Percentiles rank a stretch among this genome's conserved stretches.
Evolutionary conservation across 2,329 filamentous ascomycete species (phyloP).

Genomic region (Claviceps fusiformis): DNA sequence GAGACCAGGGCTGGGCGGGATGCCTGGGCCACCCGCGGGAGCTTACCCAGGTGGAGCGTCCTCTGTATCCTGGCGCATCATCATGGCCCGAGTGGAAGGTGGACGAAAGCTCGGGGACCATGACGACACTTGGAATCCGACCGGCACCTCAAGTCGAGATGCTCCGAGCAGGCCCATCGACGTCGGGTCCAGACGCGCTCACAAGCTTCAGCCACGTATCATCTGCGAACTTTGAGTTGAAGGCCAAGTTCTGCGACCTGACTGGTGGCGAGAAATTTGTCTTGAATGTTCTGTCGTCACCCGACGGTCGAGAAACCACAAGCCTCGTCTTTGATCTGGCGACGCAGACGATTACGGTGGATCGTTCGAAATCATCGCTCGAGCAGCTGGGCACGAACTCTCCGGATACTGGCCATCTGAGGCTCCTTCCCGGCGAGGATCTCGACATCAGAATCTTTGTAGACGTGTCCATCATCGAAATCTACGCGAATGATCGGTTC

Average conservation of each 20-base stretch:
- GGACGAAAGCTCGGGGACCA: constrained; percentile 4
- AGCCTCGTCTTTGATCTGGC: constrained; percentile 8
- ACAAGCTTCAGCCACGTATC: not conserved
- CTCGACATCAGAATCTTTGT: constrained; percentile 10
- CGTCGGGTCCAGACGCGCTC: not conserved
- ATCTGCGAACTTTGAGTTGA: constrained; percentile 4
- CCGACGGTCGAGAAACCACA: constrained; percentile 7
- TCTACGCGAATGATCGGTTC: constrained; percentile 12
- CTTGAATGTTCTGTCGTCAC: constrained; percentile 4
- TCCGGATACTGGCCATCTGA: constrained; percentile 1
- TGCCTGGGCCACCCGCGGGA: constrained; percentile 9
- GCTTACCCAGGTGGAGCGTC: constrained; percentile 4
- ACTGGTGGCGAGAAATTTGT: constrained; percentile 3
- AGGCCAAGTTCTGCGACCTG: constrained; percentile 3
- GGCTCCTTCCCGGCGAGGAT: constrained; percentile 8
- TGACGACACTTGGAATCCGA: constrained; percentile 8
- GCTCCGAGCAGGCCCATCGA: not conserved
- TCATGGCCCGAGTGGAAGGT: constrained; percentile 6
- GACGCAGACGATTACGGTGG: constrained; percentile 8
- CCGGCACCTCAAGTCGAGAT: constrained; percentile 7
- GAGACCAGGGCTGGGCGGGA: constrained; percentile 8
- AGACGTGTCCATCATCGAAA: constrained; percentile 11
- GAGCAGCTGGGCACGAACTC: constrained; percentile 2
- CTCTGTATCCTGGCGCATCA: not conserved
- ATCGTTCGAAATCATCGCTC: constrained; percentile 9